Base-by-base conservation (phyloP, 495 filamentous ascomycete species). In the Penicillium macrosclerotiorum region DNA sequence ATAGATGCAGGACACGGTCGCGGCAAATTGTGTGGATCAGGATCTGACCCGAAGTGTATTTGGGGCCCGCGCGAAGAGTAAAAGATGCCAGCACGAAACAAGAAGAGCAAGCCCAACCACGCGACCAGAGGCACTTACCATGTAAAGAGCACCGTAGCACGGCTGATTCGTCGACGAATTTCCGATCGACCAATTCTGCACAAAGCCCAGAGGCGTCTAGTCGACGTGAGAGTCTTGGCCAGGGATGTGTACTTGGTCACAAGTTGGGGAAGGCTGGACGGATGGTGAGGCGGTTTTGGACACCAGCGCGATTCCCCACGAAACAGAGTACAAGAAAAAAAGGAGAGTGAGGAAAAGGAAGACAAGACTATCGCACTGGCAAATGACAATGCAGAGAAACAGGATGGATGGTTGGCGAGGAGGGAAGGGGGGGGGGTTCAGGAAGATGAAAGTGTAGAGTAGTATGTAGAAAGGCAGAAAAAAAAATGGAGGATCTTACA, bases 161-260 rank as follows among this genome's bases (percentile, higher is more conserved):
- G 14, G 37, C 3, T 11, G 8, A 20, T 9, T 24, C n/a, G 1
- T 25, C 36, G n/a, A 20, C 36, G 11, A 13, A 16, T 23, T 13
- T 13, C 25, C 25, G 25, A 27, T 5, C 11, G n/a, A 14, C 20
- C 22, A 38, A 38, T 38, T n/a, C n/a, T n/a, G n/a, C n/a, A n/a
- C n/a, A n/a, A n/a, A n/a, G n/a, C n/a, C n/a, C n/a, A n/a, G 46
- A 44, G 42, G 45, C 35, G 40, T 23, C 39, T 37, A n/a, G n/a
- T 37, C 22, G 36, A 25, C 16, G 39, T 48, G 55, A 49, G 58
- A 55, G 50, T 33, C 53, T 63, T 55, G 59, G 66, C 60, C 67
- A 71, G 67, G 67, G 67, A 71, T 67, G 61, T 57, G 53, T 60
- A 64, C 62, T 66, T 50, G 52, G 51, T 27, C n/a, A n/a, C n/a